Evolutionary conservation across 371 early-diverging fungal species (phyloP).

Genomic region (Circinella minor): DNA sequence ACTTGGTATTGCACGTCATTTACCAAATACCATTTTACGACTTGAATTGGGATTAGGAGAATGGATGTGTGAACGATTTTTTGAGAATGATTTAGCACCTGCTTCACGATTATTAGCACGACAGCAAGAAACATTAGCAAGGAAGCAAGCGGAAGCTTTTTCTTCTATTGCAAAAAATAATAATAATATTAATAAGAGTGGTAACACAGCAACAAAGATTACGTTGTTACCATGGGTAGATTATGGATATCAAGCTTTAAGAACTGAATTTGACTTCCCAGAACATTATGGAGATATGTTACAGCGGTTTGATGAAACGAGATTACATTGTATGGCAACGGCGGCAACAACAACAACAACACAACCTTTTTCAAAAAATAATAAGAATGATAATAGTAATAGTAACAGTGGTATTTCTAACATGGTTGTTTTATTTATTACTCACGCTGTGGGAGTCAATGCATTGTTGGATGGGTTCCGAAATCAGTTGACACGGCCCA

Average conservation of each 20-base stretch:
- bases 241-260: slow-evolving; percentile 27
- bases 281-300: slow-evolving; percentile 42
- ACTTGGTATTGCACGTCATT: slow-evolving; percentile 36
- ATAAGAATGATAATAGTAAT: background rate
- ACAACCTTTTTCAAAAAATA: background rate
- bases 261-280: slow-evolving; percentile 37
- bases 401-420: background rate
- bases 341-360: background rate
- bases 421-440: slow-evolving; percentile 29
- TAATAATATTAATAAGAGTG: background rate
- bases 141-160: slow-evolving; percentile 37
- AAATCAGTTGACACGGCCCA: slow-evolving; percentile 35
- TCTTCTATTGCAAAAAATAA: slow-evolving; percentile 19
- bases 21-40: slow-evolving; percentile 27
- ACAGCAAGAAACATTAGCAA: slow-evolving; percentile 41
- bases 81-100: slow-evolving; percentile 36
- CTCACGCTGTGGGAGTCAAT: slow-evolving; percentile 50
- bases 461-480: slow-evolving; percentile 48
- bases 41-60: slow-evolving; percentile 48
- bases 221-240: slow-evolving; percentile 21
- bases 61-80: slow-evolving; percentile 52
- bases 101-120: slow-evolving; percentile 33
- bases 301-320: slow-evolving; percentile 28
- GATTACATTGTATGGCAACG: slow-evolving; percentile 24
- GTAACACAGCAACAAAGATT: background rate